A percentile compares a stretch with the other conserved stretches of the same genome.
Conservation (phyloP, 768 basidiomycete genomes). For the Suillus clintonianus region DNA sequence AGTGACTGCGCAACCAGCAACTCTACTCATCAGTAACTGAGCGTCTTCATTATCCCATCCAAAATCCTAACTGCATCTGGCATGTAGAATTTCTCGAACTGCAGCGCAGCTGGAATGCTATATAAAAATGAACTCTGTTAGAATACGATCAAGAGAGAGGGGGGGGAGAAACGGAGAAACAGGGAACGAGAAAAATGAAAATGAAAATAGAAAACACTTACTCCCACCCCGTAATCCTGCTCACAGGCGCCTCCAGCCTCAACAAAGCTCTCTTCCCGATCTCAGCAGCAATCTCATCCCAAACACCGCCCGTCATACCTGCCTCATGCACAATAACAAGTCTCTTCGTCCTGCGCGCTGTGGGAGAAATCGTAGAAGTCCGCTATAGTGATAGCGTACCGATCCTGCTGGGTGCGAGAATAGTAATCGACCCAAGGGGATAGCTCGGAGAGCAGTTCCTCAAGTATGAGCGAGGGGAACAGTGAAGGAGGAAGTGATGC, state of each 20-base stretch:
- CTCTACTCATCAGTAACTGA: slow-evolving; percentile 55
- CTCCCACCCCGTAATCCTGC: slow-evolving; percentile 92
- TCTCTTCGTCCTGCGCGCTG: slow-evolving; percentile 76
- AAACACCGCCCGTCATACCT: slow-evolving; percentile 82
- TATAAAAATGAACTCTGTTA: slow-evolving; percentile 2
- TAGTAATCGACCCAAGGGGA: too few relatives aligned
- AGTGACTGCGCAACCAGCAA: not conserved
- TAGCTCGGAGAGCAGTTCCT: too few relatives aligned
- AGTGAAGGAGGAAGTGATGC: too few relatives aligned
- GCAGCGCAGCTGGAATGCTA: slow-evolving; percentile 81
- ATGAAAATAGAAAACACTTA: slow-evolving; percentile 55
- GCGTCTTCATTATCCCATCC: slow-evolving; percentile 82
- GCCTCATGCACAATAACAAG: slow-evolving; percentile 93
- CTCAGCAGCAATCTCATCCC: slow-evolving; percentile 89
- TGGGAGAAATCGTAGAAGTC: too few relatives aligned
- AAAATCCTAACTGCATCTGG: slow-evolving; percentile 84
- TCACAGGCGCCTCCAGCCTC: slow-evolving; percentile 85
- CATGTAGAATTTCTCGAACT: slow-evolving; percentile 91
- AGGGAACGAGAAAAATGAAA: not conserved
- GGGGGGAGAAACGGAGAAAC: not conserved
- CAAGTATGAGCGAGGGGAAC: too few relatives aligned
- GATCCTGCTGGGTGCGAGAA: too few relatives aligned
- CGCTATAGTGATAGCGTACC: too few relatives aligned
- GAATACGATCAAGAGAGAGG: not conserved
- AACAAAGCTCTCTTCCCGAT: slow-evolving; percentile 88